Evolutionary conservation across 805 yeast species (phyloP).

Genomic region (Ogataea populi-albae): DNA sequence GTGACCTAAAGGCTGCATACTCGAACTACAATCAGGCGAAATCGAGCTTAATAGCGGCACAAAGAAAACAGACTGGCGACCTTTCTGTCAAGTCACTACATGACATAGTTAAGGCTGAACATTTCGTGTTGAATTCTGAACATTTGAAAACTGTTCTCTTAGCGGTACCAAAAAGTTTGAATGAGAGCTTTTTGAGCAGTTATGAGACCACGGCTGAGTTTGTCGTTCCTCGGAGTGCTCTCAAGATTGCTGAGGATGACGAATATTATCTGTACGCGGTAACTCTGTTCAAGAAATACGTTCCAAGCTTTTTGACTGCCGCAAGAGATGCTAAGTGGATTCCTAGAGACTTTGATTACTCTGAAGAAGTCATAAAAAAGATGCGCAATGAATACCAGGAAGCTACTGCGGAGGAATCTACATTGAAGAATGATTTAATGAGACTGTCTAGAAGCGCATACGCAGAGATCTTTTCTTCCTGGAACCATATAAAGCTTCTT

Average conservation of each 20-base stretch:
- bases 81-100: slow-evolving; percentile 87
- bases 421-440: slow-evolving; percentile 69
- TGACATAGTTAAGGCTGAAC: slow-evolving; percentile 77
- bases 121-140: slow-evolving; percentile 83
- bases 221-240: slow-evolving; percentile 91
- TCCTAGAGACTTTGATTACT: slow-evolving; percentile 88
- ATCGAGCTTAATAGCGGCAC: slow-evolving; percentile 80
- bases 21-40: slow-evolving; percentile 77
- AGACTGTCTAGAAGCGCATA: slow-evolving; percentile 89
- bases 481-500: slow-evolving; percentile 88
- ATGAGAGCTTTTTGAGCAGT: slow-evolving; percentile 55
- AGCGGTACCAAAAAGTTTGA: slow-evolving; percentile 75
- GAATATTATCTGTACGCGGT: slow-evolving; percentile 75
- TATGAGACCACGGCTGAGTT: slow-evolving; percentile 78
- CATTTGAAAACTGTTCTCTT: slow-evolving; percentile 81
- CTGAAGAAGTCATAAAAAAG: slow-evolving; percentile 69
- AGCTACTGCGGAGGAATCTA: slow-evolving; percentile 71
- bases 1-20: slow-evolving; percentile 76
- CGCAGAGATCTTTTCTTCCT: slow-evolving; percentile 75
- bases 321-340: slow-evolving; percentile 85
- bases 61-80: slow-evolving; percentile 91
- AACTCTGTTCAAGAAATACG: slow-evolving; percentile 80
- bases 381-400: slow-evolving; percentile 76
- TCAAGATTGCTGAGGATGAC: slow-evolving; percentile 62
- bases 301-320: slow-evolving; percentile 61